Conservation (phyloP, 805 yeast genomes). For the Wickerhamomyces pijperi region DNA sequence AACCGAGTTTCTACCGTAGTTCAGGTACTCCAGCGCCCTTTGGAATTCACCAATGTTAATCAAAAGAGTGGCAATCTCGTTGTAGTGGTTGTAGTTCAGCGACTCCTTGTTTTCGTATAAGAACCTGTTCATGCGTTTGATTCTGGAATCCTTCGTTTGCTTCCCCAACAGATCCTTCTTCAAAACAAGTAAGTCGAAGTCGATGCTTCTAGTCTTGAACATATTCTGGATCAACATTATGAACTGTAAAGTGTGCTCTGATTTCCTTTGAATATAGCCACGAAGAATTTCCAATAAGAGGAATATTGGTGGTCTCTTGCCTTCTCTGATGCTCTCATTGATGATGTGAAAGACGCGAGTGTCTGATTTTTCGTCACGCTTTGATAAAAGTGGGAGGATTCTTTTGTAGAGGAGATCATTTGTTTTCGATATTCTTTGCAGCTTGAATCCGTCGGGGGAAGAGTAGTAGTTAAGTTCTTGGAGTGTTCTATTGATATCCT, state of each 20-base stretch:
- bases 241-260: constrained; percentile 6
- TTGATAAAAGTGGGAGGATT: neutral
- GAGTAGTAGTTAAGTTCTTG: neutral
- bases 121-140: neutral
- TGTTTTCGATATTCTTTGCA: neutral
- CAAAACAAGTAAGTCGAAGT: constrained; percentile 8
- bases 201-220: neutral
- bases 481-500: neutral
- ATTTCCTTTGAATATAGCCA: constrained; percentile 5
- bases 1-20: neutral
- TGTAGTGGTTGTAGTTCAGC: neutral
- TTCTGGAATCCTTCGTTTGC: neutral
- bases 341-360: neutral
- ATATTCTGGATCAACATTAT: constrained; percentile 8
- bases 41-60: neutral
- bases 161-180: constrained; percentile 1
- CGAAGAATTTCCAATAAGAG: constrained; percentile 5
- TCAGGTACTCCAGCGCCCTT: neutral
- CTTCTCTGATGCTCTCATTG: constrained; percentile 9
- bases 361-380: neutral
- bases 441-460: neutral
- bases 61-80: neutral
- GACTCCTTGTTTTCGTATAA: neutral
- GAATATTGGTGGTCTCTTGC: constrained; percentile 10
- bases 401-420: neutral